Evolutionary conservation across 1,139 yeast species (phyloP).

Genomic region (Yamadazyma diospyri): DNA sequence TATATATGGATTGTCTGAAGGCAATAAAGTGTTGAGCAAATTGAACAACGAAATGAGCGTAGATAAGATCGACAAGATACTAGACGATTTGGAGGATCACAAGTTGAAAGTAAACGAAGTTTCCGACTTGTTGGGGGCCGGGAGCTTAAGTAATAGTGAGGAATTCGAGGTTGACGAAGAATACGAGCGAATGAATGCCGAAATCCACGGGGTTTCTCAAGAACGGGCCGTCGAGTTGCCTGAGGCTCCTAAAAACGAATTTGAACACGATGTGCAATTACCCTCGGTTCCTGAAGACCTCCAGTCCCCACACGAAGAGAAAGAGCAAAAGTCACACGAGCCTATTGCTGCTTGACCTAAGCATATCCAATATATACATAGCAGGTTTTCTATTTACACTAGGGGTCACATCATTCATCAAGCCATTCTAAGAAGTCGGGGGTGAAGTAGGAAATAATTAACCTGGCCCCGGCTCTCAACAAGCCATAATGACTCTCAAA

Average conservation of each 20-base stretch:
- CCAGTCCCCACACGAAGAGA: not conserved
- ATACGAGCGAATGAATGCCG: constrained; percentile 47
- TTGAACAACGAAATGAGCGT: constrained; percentile 75
- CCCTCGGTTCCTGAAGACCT: constrained; percentile 1
- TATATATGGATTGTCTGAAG: constrained; percentile 72
- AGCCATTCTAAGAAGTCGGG: constrained; percentile 97
- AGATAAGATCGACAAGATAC: constrained; percentile 73
- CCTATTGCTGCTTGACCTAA: not conserved
- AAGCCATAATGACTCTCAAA: constrained; percentile 90
- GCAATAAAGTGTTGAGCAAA: constrained; percentile 69
- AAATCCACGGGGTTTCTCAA: constrained; percentile 20
- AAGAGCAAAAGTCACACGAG: not conserved
- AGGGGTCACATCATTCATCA: constrained; percentile 22
- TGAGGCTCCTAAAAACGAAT: constrained; percentile 17
- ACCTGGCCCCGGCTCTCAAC: constrained; percentile 92
- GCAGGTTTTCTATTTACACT: not conserved
- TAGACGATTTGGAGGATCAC: constrained; percentile 87
- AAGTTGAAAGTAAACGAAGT: constrained; percentile 71
- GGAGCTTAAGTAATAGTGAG: constrained; percentile 47
- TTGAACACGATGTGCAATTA: constrained; percentile 5
- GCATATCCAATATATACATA: not conserved
- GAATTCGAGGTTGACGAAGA: constrained; percentile 70
- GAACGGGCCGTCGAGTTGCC: constrained; percentile 24
- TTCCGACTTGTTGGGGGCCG: constrained; percentile 44
- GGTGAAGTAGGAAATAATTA: constrained; percentile 87